Evolutionary conservation across 139 green algal species (phyloP).

Genomic region (Tetradesmus obliquus): DNA sequence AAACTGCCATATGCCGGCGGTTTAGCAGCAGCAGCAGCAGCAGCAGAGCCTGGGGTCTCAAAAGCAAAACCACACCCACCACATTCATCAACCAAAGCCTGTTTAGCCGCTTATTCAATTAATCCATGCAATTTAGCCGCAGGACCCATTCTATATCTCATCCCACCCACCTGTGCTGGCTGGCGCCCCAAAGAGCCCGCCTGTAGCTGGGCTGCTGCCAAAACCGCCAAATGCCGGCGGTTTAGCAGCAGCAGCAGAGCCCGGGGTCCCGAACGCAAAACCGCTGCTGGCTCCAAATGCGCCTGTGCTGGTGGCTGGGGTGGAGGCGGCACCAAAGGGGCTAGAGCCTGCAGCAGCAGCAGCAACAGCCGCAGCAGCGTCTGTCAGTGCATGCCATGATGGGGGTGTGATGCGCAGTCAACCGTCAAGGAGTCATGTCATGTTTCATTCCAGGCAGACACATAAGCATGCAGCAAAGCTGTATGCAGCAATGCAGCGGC

Average conservation of each 20-base stretch:
- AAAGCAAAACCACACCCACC: not conserved
- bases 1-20: not conserved
- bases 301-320: constrained; percentile 18
- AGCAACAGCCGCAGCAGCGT: not conserved
- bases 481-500: no score
- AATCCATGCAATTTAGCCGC: no score
- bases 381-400: no score
- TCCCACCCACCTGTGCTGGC: not conserved
- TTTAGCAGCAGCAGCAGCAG: not conserved
- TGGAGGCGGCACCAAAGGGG: constrained; percentile 42
- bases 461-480: no score
- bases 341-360: constrained; percentile 1
- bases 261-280: constrained; percentile 50
- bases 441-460: no score
- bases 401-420: no score
- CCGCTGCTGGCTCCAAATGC: constrained; percentile 43
- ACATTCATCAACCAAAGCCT: no score
- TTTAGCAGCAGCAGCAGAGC: constrained; percentile 16
- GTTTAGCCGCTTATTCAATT: no score
- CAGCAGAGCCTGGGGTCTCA: not conserved
- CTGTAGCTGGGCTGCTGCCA: not conserved
- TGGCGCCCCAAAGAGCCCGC: constrained; percentile 47
- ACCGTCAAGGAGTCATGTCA: no score
- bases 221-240: constrained; percentile 53
- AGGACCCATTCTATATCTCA: no score